Evolutionary conservation across 1,284 basidiomycete species (phyloP).

Genomic region (Pholiota adiposa): DNA sequence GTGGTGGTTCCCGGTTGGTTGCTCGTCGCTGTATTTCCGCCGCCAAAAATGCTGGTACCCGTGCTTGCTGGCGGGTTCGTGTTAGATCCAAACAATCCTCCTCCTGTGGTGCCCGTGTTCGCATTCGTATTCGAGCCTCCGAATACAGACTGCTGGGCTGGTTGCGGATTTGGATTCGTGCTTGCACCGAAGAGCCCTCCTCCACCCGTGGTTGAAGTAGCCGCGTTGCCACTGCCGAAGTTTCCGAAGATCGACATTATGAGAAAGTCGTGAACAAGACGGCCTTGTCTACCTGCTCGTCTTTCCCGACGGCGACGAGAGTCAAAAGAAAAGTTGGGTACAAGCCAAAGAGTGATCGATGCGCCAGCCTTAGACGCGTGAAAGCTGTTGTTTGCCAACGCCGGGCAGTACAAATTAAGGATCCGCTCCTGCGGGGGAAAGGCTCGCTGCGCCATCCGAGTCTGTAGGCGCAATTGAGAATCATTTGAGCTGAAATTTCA

Average conservation of each 20-base stretch:
- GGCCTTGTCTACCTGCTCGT: not conserved
- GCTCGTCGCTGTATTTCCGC: constrained; percentile 1
- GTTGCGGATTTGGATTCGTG: constrained; percentile 16
- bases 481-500: too few species aligned
- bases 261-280: too few species aligned
- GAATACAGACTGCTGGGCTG: constrained; percentile 19
- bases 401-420: too few species aligned
- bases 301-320: too few species aligned
- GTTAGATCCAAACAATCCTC: constrained; percentile 17
- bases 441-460: too few species aligned
- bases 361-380: too few species aligned
- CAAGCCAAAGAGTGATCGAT: too few species aligned
- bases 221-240: constrained; percentile 11
- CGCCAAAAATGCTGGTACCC: constrained; percentile 18
- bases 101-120: constrained; percentile 10
- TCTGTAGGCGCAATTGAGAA: too few species aligned
- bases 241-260: constrained; percentile 21
- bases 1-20: constrained; percentile 12
- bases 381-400: too few species aligned
- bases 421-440: too few species aligned
- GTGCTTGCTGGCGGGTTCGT: constrained; percentile 11
- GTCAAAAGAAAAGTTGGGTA: too few species aligned
- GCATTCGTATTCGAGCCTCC: constrained; percentile 15
- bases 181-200: constrained; percentile 11
- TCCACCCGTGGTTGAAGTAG: constrained; percentile 10